These are phyloP conservation scores for Boletellus ananas DNA, from an alignment of 768 basidiomycete species.

Conservation along the genomic window DNA sequence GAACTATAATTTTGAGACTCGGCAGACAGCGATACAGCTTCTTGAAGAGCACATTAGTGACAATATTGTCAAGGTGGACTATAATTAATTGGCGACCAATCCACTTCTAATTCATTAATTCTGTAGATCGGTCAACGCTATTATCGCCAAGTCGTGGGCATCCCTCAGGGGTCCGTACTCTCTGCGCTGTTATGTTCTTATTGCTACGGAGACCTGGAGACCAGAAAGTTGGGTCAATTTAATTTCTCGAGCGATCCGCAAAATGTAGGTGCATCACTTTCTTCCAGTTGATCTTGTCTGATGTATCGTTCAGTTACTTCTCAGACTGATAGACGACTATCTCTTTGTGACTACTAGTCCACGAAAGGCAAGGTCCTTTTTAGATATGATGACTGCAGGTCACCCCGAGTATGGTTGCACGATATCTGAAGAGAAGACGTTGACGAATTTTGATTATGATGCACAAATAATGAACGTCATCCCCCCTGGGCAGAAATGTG, in stretches of 20 bases:
- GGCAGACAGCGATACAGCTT: conserved; percentile 61
- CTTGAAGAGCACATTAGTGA: conserved; percentile 88
- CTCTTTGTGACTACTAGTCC: conserved; percentile 74
- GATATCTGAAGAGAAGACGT: conserved; percentile 83
- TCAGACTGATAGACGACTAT: conserved; percentile 94
- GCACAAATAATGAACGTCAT: conserved; percentile 51
- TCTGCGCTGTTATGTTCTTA: conserved; percentile 90
- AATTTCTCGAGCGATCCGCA: conserved; percentile 52
- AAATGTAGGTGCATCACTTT: conserved; percentile 49
- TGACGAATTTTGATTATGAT: conserved; percentile 78
- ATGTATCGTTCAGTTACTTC: conserved; percentile 50
- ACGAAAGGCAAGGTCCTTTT: conserved; percentile 59
- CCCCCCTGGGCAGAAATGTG: conserved; percentile 43
- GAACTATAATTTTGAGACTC: conserved; percentile 47
- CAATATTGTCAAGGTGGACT: conserved; percentile 81
- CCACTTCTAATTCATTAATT: background rate
- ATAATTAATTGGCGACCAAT: background rate
- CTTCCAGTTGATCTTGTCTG: background rate
- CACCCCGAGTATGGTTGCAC: conserved; percentile 95
- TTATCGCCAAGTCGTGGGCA: conserved; percentile 88
- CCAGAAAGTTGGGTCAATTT: conserved; percentile 35
- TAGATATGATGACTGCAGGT: conserved; percentile 74
- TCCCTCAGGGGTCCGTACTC: conserved; percentile 97
- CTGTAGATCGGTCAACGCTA: conserved; percentile 73
- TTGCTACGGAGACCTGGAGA: conserved; percentile 92